These are phyloP conservation scores for Acacia acuminata DNA, from an alignment of 306 rosid species.

Conservation along the genomic window DNA sequence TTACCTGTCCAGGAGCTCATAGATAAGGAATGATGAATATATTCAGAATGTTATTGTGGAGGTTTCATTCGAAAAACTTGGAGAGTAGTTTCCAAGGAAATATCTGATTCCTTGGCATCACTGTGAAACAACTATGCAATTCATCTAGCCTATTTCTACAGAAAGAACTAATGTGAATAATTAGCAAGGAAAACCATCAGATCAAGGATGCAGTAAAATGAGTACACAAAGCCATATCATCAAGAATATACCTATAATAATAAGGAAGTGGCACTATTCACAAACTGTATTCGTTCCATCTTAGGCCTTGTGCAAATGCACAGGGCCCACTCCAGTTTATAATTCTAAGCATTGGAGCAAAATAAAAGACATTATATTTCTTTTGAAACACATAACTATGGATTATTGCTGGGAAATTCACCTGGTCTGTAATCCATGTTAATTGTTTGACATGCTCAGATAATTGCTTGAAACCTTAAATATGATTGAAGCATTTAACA, in stretches of 20 bases:
- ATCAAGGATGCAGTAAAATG: background rate
- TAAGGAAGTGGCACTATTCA: background rate
- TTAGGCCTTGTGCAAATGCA: background rate
- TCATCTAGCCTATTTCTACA: constrained; percentile 18
- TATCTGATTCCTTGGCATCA: constrained; percentile 14
- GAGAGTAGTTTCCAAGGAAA: background rate
- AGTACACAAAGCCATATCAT: background rate
- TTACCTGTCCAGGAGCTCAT: background rate
- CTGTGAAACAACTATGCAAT: constrained; percentile 15
- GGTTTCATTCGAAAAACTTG: background rate
- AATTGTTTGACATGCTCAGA: constrained; percentile 2
- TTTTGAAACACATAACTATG: background rate
- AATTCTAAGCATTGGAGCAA: background rate
- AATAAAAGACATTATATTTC: background rate
- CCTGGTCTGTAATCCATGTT: background rate
- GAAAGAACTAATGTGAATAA: constrained; percentile 5
- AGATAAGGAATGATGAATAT: background rate
- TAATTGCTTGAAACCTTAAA: background rate
- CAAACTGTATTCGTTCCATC: background rate
- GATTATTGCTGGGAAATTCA: background rate
- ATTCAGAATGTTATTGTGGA: background rate
- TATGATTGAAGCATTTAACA: background rate
- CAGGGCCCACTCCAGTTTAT: background rate
- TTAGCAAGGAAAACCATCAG: constrained; percentile 2
- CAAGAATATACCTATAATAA: background rate